Evolutionary conservation across 805 yeast species (phyloP).

Genomic region (Metahyphopichia silvanorum): DNA sequence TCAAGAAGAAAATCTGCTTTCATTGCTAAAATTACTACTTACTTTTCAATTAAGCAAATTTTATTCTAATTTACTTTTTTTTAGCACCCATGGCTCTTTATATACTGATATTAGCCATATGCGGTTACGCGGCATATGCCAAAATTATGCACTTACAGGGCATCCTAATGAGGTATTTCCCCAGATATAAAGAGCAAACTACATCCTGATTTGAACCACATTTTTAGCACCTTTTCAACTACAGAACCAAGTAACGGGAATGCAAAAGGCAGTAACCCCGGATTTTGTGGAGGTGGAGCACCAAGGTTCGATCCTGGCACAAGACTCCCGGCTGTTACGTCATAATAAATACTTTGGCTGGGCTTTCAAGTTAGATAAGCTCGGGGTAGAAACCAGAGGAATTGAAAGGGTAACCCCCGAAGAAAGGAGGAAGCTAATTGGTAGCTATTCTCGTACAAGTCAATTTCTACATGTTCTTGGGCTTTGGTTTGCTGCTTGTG

Average conservation of each 20-base stretch:
- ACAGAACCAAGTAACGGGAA: too few species aligned
- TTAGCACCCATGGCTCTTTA: too few species aligned
- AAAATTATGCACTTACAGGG: conserved; percentile 1
- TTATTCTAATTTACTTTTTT: too few species aligned
- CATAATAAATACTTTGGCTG: conserved; percentile 11
- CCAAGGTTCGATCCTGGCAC: too few species aligned
- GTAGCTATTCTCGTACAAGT: conserved; percentile 5
- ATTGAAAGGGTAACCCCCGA: conserved; percentile 30
- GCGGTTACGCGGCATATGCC: too few species aligned
- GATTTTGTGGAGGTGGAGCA: too few species aligned
- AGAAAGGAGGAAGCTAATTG: conserved; percentile 17
- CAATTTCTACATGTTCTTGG: conserved; percentile 31
- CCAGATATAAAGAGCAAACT: background rate
- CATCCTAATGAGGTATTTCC: background rate
- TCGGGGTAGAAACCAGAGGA: conserved; percentile 33
- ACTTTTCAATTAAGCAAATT: background rate
- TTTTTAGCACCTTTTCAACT: too few species aligned
- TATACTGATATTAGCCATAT: too few species aligned
- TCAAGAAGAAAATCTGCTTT: conserved; percentile 8
- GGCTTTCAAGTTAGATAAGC: conserved; percentile 18
- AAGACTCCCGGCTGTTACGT: background rate
- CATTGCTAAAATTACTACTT: background rate
- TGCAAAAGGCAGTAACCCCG: too few species aligned
- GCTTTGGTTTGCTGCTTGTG: conserved; percentile 38
- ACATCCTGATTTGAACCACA: background rate